A percentile compares a stretch with the other conserved stretches of the same genome.
These are phyloP conservation scores for Neurospora crassa DNA, from an alignment of 2,329 filamentous ascomycete species.

Conservation along the genomic window DNA sequence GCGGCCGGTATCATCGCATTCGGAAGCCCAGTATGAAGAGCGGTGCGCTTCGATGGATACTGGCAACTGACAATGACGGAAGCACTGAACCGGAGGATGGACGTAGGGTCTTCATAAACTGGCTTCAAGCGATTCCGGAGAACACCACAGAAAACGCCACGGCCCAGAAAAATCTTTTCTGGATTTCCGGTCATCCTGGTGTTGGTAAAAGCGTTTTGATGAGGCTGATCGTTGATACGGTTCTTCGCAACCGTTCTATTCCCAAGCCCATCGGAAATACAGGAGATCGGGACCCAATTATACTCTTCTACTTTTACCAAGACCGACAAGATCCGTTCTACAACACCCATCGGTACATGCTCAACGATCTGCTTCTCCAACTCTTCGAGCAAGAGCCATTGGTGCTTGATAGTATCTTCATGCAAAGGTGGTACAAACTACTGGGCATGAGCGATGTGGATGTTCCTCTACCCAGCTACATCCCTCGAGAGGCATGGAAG, in stretches of 20 bases:
- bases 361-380: background rate
- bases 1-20: background rate
- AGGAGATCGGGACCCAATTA: background rate
- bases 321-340: background rate
- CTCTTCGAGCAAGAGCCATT: background rate
- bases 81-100: background rate
- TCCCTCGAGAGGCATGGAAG: background rate
- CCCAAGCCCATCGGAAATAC: background rate
- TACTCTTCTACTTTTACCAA: background rate
- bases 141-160: background rate
- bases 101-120: background rate
- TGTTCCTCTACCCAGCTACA: background rate
- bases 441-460: background rate
- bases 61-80: background rate
- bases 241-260: background rate
- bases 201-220: background rate
- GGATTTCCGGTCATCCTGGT: background rate
- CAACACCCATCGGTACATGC: background rate
- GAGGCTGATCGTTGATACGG: background rate
- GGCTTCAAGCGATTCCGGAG: background rate
- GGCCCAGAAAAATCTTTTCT: background rate
- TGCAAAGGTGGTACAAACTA: background rate
- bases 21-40: background rate
- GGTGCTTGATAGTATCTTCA: background rate
- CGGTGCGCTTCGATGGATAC: background rate